phyloP scores from a whole-genome alignment of 1,139 yeast species.

The Pichia sp. region DNA sequence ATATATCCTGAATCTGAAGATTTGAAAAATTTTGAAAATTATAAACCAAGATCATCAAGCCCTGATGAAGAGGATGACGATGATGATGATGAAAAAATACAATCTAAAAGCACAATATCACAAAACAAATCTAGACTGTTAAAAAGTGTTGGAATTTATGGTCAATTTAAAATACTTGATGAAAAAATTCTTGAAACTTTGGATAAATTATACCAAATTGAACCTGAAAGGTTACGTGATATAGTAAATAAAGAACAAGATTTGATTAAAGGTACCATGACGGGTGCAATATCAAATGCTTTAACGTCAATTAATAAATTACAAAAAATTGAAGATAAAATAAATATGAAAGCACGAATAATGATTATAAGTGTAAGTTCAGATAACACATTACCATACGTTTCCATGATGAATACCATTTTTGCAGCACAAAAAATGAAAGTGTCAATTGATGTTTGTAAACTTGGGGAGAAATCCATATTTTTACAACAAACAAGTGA shows the following conservation, averaged over 20 bases:
- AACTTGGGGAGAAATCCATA: constrained; percentile 70
- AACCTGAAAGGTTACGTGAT: constrained; percentile 19
- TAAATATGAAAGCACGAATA: constrained; percentile 58
- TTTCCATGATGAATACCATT: constrained; percentile 91
- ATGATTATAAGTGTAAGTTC: constrained; percentile 70
- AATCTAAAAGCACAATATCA: background rate
- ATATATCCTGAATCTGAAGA: constrained; percentile 49
- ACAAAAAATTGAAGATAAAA: constrained; percentile 45
- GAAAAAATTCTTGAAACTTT: constrained; percentile 65
- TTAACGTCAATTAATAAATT: constrained; percentile 73
- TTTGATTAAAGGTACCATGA: constrained; percentile 42
- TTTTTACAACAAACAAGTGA: constrained; percentile 94
- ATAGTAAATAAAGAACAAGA: constrained; percentile 20
- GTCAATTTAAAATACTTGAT: constrained; percentile 80
- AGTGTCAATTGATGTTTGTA: constrained; percentile 85
- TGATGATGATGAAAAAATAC: constrained; percentile 6
- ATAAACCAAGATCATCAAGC: background rate
- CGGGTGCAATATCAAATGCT: constrained; percentile 78
- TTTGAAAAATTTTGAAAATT: constrained; percentile 5
- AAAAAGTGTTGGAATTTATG: constrained; percentile 57
- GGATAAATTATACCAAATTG: constrained; percentile 39
- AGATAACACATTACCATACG: constrained; percentile 75
- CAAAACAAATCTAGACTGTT: constrained; percentile 18
- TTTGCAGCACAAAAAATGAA: constrained; percentile 94
- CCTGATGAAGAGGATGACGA: constrained; percentile 3